These are phyloP conservation scores for Myrica gale DNA, from an alignment of 306 rosid genomes.

Conservation along the genomic window DNA sequence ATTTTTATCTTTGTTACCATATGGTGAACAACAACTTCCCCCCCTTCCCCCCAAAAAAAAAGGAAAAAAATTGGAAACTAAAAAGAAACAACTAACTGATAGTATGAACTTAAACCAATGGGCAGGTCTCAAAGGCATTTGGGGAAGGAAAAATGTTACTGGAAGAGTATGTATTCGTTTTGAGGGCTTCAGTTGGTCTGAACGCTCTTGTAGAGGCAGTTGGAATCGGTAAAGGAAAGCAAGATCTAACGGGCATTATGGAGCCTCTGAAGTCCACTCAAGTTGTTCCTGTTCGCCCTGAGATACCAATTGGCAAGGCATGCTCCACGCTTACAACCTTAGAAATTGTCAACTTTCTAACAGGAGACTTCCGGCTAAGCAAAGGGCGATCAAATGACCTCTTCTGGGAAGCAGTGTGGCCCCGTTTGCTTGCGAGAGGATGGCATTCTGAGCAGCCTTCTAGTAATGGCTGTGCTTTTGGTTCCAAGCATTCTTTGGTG, in stretches of 20 bases:
- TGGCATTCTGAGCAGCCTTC: slow-evolving; percentile 97
- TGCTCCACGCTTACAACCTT: slow-evolving; percentile 61
- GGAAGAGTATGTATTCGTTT: slow-evolving; percentile 63
- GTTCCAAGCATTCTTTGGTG: slow-evolving; percentile 63
- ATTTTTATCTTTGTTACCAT: background rate
- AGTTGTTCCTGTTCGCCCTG: slow-evolving; percentile 50
- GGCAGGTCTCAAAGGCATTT: slow-evolving; percentile 64
- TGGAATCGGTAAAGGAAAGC: slow-evolving; percentile 81
- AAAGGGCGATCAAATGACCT: slow-evolving; percentile 87
- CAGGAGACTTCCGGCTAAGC: slow-evolving; percentile 82
- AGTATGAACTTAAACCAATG: slow-evolving; percentile 32
- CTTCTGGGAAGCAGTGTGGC: slow-evolving; percentile 99
- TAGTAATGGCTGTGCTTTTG: slow-evolving; percentile 39
- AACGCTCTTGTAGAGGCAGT: slow-evolving; percentile 74
- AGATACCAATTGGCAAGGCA: slow-evolving; percentile 85
- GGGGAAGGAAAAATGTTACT: slow-evolving; percentile 64
- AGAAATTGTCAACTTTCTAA: slow-evolving; percentile 73
- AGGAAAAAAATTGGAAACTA: too few species aligned
- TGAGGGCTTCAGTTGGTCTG: slow-evolving; percentile 63
- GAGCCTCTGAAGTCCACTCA: slow-evolving; percentile 61
- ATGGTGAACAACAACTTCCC: background rate
- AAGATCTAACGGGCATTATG: slow-evolving; percentile 66
- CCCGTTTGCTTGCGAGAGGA: slow-evolving; percentile 90
- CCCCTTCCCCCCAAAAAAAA: background rate
- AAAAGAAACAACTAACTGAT: background rate